Evolutionary conservation across 345 rosid genomes (phyloP).

Genomic region (Kernera saxatilis): DNA sequence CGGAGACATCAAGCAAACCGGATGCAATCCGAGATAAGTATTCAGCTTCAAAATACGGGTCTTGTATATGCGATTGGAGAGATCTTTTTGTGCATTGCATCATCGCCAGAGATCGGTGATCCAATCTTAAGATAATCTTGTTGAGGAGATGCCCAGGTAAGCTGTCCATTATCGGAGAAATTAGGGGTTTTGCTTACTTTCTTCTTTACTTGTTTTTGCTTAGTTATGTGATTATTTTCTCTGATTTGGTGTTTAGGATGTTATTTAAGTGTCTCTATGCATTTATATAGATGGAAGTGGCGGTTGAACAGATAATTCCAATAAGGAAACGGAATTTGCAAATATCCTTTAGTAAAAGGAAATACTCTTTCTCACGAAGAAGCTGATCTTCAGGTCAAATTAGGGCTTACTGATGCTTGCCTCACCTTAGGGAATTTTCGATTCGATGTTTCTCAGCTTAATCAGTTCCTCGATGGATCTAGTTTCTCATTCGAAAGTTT

Average conservation of each 20-base stretch:
- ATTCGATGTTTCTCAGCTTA: constrained; percentile 47
- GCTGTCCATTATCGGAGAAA: neutral
- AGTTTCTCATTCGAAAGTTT: constrained; percentile 41
- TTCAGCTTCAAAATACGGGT: neutral
- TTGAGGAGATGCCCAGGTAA: neutral
- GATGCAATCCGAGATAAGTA: neutral
- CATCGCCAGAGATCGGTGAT: neutral
- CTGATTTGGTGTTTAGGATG: too few species aligned
- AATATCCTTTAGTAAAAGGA: too few species aligned
- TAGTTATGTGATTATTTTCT: too few species aligned
- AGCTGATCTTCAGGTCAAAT: constrained; percentile 54
- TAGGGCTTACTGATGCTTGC: constrained; percentile 54
- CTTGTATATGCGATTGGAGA: neutral
- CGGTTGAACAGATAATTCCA: too few species aligned
- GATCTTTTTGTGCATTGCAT: neutral
- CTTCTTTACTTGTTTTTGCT: too few species aligned
- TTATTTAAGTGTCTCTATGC: too few species aligned
- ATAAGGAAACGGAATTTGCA: too few species aligned
- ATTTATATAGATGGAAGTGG: too few species aligned
- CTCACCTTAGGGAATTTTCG: constrained; percentile 43
- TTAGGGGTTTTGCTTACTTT: too few species aligned
- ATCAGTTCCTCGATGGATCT: constrained; percentile 43
- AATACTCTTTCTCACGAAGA: constrained; percentile 52
- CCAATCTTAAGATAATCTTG: neutral
- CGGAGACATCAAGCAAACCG: neutral